These are phyloP conservation scores for Boletus subparvulus DNA, from an alignment of 768 basidiomycete genomes.

Conservation along the genomic window DNA sequence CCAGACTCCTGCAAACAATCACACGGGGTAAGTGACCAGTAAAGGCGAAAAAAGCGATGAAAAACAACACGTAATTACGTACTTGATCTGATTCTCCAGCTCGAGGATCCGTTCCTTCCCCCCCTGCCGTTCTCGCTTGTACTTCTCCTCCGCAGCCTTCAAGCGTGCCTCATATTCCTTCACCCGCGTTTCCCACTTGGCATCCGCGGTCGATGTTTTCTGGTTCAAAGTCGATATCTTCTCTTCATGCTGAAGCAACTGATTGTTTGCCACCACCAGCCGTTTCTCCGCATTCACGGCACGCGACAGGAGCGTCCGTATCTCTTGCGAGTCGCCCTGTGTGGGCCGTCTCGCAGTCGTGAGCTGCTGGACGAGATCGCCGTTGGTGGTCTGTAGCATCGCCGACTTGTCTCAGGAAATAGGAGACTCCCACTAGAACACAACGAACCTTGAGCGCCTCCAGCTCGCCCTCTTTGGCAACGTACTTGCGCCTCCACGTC, in stretches of 20 bases:
- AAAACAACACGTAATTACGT: slow-evolving; percentile 37
- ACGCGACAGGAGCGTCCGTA: slow-evolving; percentile 67
- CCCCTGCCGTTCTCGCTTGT: slow-evolving; percentile 92
- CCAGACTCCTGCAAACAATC: slow-evolving; percentile 53
- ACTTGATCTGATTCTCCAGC: slow-evolving; percentile 74
- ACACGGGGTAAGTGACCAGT: not conserved
- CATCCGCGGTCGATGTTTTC: slow-evolving; percentile 70
- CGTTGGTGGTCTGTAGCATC: slow-evolving; percentile 57
- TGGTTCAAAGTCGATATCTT: slow-evolving; percentile 72
- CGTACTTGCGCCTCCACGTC: slow-evolving; percentile 79
- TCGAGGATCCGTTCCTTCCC: slow-evolving; percentile 81
- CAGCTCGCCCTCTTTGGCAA: slow-evolving; percentile 84
- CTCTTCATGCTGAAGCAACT: slow-evolving; percentile 81
- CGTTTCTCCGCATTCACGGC: slow-evolving; percentile 85
- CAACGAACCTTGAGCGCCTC: slow-evolving; percentile 74
- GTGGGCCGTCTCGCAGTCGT: slow-evolving; percentile 58
- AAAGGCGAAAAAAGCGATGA: not conserved
- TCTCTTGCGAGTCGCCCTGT: slow-evolving; percentile 62
- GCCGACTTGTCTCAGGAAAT: not conserved
- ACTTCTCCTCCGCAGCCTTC: slow-evolving; percentile 83
- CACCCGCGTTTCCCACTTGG: slow-evolving; percentile 94
- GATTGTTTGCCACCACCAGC: slow-evolving; percentile 82
- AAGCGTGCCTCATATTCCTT: slow-evolving; percentile 85
- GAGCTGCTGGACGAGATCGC: slow-evolving; percentile 74
- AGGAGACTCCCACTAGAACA: not conserved